These are phyloP conservation scores for Cyathus striatus DNA, from an alignment of 768 basidiomycete species.

Conservation along the genomic window DNA sequence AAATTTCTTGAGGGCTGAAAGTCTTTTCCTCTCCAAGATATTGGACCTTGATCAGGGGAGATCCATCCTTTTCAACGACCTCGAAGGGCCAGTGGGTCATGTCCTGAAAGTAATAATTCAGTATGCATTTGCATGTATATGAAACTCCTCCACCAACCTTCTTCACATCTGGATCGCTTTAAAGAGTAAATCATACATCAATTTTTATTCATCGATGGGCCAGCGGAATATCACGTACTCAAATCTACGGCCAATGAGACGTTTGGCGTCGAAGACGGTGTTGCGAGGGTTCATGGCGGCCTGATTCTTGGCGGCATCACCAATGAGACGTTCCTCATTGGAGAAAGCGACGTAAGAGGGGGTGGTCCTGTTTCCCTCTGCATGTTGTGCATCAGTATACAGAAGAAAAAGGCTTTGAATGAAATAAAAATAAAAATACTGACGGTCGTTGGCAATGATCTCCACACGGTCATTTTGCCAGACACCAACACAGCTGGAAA, in stretches of 20 bases:
- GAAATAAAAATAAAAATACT: constrained; percentile 23
- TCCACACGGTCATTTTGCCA: constrained; percentile 99
- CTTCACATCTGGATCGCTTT: constrained; percentile 92
- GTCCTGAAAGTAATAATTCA: constrained; percentile 47
- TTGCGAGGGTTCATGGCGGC: constrained; percentile 99
- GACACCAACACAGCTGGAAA: constrained; percentile 88
- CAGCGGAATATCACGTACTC: constrained; percentile 52
- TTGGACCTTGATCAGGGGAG: constrained; percentile 93
- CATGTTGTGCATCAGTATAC: constrained; percentile 6
- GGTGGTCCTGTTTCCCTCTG: constrained; percentile 98
- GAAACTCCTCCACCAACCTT: constrained; percentile 45
- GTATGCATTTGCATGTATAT: constrained; percentile 8
- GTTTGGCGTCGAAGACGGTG: too few relatives aligned
- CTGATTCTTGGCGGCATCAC: constrained; percentile 98
- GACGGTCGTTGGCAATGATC: constrained; percentile 96
- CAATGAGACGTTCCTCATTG: constrained; percentile 92
- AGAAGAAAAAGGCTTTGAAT: background rate
- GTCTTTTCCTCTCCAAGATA: constrained; percentile 94
- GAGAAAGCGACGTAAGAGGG: constrained; percentile 99
- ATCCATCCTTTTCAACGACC: constrained; percentile 95
- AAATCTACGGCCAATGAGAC: constrained; percentile 95
- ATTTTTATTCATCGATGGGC: constrained; percentile 5
- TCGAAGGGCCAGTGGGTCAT: constrained; percentile 97
- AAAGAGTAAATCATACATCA: constrained; percentile 8
- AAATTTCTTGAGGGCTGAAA: constrained; percentile 98